These are phyloP conservation scores for Astraeus odoratus DNA, from an alignment of 768 basidiomycete species.

Conservation along the genomic window DNA sequence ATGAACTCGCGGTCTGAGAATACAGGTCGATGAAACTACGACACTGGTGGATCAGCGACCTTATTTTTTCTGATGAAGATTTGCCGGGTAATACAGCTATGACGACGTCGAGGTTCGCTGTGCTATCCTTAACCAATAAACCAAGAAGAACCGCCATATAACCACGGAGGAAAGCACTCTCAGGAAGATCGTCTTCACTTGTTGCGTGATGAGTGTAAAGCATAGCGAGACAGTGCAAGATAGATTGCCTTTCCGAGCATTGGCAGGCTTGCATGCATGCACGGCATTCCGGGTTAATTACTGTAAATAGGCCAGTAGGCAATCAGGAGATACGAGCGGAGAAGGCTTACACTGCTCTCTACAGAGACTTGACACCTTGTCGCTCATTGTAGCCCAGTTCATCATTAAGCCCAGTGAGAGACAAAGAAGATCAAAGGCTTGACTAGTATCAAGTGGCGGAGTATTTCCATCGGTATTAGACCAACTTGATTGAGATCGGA, in stretches of 20 bases:
- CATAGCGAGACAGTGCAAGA: constrained; percentile 43
- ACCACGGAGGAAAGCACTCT: constrained; percentile 54
- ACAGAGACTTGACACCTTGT: constrained; percentile 39
- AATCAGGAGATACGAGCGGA: background rate
- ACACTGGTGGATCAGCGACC: constrained; percentile 29
- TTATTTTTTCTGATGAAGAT: constrained; percentile 24
- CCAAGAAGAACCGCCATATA: constrained; percentile 74
- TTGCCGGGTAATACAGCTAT: constrained; percentile 30
- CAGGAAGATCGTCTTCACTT: constrained; percentile 19
- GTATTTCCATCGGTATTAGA: constrained; percentile 4
- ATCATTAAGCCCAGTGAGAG: constrained; percentile 70
- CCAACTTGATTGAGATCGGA: constrained; percentile 31
- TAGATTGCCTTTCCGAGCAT: constrained; percentile 39
- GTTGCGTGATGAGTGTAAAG: constrained; percentile 39
- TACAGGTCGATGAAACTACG: constrained; percentile 38
- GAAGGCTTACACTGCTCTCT: constrained; percentile 42
- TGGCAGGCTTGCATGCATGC: constrained; percentile 50
- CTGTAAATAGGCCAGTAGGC: constrained; percentile 29
- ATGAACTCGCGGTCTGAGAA: constrained; percentile 24
- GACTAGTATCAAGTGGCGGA: constrained; percentile 18
- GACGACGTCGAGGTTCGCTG: constrained; percentile 27
- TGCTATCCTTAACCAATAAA: constrained; percentile 32
- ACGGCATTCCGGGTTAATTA: constrained; percentile 43
- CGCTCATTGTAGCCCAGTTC: constrained; percentile 62
- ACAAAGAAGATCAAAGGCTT: constrained; percentile 63